Conservation (phyloP, 1,139 yeast genomes). For the Hemisphaericaspora subhashii region DNA sequence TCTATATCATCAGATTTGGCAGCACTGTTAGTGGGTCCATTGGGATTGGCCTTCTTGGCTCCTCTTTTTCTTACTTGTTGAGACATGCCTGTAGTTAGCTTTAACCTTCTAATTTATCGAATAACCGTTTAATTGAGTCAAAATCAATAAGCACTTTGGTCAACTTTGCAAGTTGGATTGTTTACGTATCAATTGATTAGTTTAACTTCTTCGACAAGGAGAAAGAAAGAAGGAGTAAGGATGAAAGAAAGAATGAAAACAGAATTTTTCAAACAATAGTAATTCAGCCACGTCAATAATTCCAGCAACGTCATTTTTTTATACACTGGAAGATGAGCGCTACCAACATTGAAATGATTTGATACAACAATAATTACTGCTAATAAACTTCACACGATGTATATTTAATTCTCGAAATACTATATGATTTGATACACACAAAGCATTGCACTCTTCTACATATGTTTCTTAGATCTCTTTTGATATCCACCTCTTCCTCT, state of each 20-base stretch:
- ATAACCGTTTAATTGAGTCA: too few relatives aligned
- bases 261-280: too few relatives aligned
- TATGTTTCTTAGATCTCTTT: constrained; percentile 41
- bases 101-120: too few relatives aligned
- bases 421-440: background rate
- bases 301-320: too few relatives aligned
- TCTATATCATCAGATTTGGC: background rate
- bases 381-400: background rate
- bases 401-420: background rate
- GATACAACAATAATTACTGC: background rate
- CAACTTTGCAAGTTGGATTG: too few relatives aligned
- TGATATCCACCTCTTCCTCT: constrained; percentile 55
- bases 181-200: too few relatives aligned
- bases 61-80: constrained; percentile 5
- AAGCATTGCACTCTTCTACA: constrained; percentile 17
- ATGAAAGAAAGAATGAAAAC: background rate
- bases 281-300: too few relatives aligned
- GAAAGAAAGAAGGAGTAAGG: background rate
- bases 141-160: too few relatives aligned
- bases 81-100: constrained; percentile 1
- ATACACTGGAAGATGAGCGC: too few relatives aligned
- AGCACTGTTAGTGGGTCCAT: background rate
- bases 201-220: background rate
- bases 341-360: too few relatives aligned
- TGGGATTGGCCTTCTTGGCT: background rate